A percentile compares a stretch with the other conserved stretches of the same genome.
Conservation (phyloP, 257 asterid species). For the Schizonepeta tenuifolia region DNA sequence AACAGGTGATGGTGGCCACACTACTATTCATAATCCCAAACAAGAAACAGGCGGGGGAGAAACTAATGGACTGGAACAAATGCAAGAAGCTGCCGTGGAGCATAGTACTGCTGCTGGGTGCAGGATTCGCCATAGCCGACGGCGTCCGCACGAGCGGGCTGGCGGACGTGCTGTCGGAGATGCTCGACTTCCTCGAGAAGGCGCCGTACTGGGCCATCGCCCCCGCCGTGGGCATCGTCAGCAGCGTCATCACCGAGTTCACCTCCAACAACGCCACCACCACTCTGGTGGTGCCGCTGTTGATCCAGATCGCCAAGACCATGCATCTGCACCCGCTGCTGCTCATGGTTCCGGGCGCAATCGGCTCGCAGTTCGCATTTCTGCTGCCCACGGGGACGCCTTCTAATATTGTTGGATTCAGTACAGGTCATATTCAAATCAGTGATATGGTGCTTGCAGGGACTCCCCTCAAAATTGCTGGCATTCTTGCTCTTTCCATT, state of each 20-base stretch:
- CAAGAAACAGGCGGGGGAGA: slow-evolving; percentile 75
- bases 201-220: slow-evolving; percentile 82
- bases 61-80: slow-evolving; percentile 96
- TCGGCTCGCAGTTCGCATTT: slow-evolving; percentile 75
- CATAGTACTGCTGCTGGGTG: slow-evolving; percentile 76
- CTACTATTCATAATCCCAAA: slow-evolving; percentile 81
- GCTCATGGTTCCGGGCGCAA: slow-evolving; percentile 75
- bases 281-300: slow-evolving; percentile 68
- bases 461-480: slow-evolving; percentile 63
- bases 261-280: slow-evolving; percentile 85
- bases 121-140: slow-evolving; percentile 90
- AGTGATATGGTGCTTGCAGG: slow-evolving; percentile 71
- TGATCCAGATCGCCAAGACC: slow-evolving; percentile 65
- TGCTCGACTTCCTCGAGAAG: slow-evolving; percentile 55
- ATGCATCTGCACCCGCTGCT: slow-evolving; percentile 72
- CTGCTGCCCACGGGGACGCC: slow-evolving; percentile 88
- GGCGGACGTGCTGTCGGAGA: slow-evolving; percentile 62
- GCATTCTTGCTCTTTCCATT: slow-evolving; percentile 54
- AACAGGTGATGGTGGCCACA: slow-evolving; percentile 90
- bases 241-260: slow-evolving; percentile 76
- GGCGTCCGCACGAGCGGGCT: slow-evolving; percentile 89
- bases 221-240: slow-evolving; percentile 64
- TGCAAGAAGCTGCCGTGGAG: slow-evolving; percentile 94
- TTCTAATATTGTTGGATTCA: slow-evolving; percentile 80
- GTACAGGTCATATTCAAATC: slow-evolving; percentile 78